Conservation (phyloP, 2,329 filamentous ascomycete species). For the Fusarium sp. region DNA sequence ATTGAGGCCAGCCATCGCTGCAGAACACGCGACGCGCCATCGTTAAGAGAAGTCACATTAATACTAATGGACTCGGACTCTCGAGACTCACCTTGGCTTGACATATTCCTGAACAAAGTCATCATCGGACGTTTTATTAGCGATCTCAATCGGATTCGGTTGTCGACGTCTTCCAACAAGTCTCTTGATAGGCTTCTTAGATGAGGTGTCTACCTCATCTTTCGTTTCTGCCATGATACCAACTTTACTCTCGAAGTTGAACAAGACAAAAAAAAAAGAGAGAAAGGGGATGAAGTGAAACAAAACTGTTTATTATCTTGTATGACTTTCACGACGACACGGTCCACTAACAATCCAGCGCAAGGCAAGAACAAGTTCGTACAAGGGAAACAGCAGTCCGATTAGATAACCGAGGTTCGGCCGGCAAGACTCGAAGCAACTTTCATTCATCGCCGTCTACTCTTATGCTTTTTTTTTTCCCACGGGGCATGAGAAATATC, state of each 20-base stretch:
- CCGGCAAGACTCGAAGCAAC: conserved; percentile 21
- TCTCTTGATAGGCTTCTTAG: conserved; percentile 18
- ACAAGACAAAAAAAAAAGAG: neutral
- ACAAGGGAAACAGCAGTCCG: neutral
- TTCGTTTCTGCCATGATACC: conserved; percentile 18
- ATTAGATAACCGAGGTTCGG: conserved; percentile 34
- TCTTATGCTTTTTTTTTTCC: neutral
- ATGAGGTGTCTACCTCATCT: neutral
- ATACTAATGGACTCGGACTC: neutral
- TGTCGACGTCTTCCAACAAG: conserved; percentile 21
- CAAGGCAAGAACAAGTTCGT: neutral
- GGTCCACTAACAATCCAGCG: conserved; percentile 27
- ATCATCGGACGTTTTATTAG: conserved; percentile 57
- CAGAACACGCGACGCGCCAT: neutral
- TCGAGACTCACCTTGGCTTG: conserved; percentile 52
- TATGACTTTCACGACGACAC: neutral
- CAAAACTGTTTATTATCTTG: neutral
- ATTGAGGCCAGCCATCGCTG: conserved; percentile 50
- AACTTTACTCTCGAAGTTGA: neutral
- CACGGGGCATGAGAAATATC: conserved; percentile 16
- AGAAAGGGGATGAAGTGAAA: neutral
- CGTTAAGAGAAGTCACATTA: neutral
- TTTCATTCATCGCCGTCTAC: conserved; percentile 28
- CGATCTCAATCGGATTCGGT: conserved; percentile 55
- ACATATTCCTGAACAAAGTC: conserved; percentile 60